These are phyloP conservation scores for Stagonosporopsis cucurbitacearum DNA, from an alignment of 2,329 filamentous ascomycete species.

Conservation along the genomic window DNA sequence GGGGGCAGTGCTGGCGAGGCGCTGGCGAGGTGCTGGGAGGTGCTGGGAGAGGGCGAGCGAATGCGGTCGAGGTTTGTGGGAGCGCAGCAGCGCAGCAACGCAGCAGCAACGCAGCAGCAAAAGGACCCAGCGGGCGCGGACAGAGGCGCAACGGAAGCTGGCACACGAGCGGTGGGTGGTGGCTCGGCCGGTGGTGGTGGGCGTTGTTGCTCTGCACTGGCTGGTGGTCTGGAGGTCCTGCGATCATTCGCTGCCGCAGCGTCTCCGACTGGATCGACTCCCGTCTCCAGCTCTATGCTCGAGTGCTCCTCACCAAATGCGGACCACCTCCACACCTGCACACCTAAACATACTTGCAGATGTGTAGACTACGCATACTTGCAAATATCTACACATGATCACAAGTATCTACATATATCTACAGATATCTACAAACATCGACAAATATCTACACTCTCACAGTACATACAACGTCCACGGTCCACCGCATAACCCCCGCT, in stretches of 20 bases:
- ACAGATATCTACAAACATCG: too few species aligned
- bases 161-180: not conserved
- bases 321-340: too few species aligned
- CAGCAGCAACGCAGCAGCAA: not conserved
- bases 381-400: too few species aligned
- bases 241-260: constrained; percentile 32
- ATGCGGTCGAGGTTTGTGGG: constrained; percentile 21
- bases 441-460: too few species aligned
- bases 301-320: not conserved
- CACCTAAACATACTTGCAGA: too few species aligned
- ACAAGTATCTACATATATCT: too few species aligned
- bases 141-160: not conserved
- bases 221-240: constrained; percentile 2
- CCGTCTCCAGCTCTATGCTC: constrained; percentile 9
- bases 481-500: not conserved
- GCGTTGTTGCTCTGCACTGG: not conserved
- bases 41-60: constrained; percentile 15
- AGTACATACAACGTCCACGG: too few species aligned
- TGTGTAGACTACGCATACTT: too few species aligned
- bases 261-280: constrained; percentile 34
- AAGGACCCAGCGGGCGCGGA: not conserved
- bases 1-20: too few species aligned
- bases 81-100: constrained; percentile 6
- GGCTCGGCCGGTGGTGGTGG: not conserved
- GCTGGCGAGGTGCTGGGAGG: constrained; percentile 23